These are phyloP conservation scores for Leccinellum rugosiceps DNA, from an alignment of 768 basidiomycete species.

Conservation along the genomic window DNA sequence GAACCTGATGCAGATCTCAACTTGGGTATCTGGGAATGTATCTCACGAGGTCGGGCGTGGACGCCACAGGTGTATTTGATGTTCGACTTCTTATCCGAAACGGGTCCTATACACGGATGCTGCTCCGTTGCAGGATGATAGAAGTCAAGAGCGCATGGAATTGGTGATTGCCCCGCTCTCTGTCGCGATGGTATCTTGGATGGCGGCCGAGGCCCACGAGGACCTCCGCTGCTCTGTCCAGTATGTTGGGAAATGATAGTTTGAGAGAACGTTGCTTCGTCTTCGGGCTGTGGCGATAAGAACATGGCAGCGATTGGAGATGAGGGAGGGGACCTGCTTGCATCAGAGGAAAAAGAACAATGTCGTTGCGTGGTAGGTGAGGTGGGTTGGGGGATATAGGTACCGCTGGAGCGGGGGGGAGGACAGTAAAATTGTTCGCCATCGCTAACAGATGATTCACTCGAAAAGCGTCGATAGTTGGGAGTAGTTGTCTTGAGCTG, in stretches of 20 bases:
- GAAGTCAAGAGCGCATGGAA: neutral
- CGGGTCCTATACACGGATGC: neutral
- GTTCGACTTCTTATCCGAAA: constrained; percentile 18
- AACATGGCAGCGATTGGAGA: constrained; percentile 3
- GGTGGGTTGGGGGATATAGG: constrained; percentile 10
- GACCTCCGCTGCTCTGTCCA: constrained; percentile 34
- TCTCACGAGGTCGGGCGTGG: constrained; percentile 8
- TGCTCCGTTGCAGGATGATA: neutral
- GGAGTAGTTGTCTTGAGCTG: constrained; percentile 25
- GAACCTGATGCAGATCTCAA: constrained; percentile 27
- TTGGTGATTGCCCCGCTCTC: constrained; percentile 20
- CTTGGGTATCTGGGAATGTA: constrained; percentile 30
- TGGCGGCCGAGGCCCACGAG: constrained; percentile 42
- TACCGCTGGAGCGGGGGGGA: constrained; percentile 8
- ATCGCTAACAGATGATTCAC: constrained; percentile 26
- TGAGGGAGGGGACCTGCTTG: constrained; percentile 4
- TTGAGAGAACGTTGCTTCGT: neutral
- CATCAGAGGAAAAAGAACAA: constrained; percentile 14
- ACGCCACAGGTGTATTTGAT: neutral
- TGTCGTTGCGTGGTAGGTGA: constrained; percentile 11
- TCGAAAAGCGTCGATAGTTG: constrained; percentile 21
- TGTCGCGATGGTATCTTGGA: constrained; percentile 33
- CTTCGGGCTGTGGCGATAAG: neutral
- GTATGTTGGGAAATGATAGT: constrained; percentile 7
- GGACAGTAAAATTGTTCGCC: constrained; percentile 19